Percentiles rank a stretch among this genome's conserved stretches.
These are phyloP conservation scores for Micractinium conductrix DNA, from an alignment of 139 green algal genomes.

Conservation along the genomic window DNA sequence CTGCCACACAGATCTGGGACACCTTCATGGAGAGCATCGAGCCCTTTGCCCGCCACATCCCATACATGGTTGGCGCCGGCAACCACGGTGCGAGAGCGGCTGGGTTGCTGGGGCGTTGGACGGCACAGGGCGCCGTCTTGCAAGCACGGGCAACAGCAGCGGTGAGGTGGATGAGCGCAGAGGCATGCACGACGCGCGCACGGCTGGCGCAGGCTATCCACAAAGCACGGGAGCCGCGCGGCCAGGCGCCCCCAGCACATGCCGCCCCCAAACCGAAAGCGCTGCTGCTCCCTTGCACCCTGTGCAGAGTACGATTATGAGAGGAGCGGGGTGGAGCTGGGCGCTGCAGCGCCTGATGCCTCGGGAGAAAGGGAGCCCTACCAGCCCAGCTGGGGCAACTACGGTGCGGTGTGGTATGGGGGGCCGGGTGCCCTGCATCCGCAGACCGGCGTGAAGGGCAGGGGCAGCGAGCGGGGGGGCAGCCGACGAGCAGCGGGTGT, in stretches of 20 bases:
- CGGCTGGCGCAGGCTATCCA: neutral
- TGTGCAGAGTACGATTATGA: conserved; percentile 23
- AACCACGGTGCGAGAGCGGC: conserved; percentile 68
- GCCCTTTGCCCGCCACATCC: conserved; percentile 60
- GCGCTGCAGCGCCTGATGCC: conserved; percentile 12
- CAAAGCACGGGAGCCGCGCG: no score
- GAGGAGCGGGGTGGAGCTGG: neutral
- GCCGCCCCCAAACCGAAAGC: neutral
- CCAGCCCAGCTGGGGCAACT: conserved; percentile 56
- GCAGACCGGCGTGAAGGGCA: no score
- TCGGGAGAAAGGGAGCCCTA: conserved; percentile 52
- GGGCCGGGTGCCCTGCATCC: no score
- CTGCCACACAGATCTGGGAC: conserved; percentile 68
- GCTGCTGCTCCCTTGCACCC: neutral
- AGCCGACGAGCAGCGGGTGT: no score
- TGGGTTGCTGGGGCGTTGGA: no score
- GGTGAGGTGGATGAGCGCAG: no score
- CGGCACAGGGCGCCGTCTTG: no score
- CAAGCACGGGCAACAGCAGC: no score
- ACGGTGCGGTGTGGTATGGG: no score
- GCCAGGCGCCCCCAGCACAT: no score
- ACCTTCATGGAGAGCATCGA: conserved; percentile 78
- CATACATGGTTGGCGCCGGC: conserved; percentile 81
- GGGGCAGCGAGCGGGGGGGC: no score
- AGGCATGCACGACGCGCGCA: neutral